Conservation (phyloP, 2,329 filamentous ascomycete species). For the Arthrobotrys entomopaga region DNA sequence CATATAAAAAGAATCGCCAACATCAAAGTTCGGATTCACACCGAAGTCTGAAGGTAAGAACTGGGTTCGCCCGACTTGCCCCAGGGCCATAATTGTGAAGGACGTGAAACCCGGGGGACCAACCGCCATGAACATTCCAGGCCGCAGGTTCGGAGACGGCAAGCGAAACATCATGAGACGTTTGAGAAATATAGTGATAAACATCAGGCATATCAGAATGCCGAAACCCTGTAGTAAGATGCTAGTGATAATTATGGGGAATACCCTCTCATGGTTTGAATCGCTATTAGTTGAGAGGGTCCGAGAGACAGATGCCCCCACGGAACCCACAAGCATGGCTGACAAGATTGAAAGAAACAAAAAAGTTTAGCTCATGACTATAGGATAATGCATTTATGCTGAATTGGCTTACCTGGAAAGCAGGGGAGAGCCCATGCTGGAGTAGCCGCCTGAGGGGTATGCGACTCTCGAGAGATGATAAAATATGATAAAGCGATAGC, state of each 20-base stretch:
- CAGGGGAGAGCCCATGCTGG: slow-evolving; percentile 50
- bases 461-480: slow-evolving; percentile 47
- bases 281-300: slow-evolving; percentile 15
- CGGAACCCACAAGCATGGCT: slow-evolving; percentile 46
- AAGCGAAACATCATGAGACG: slow-evolving; percentile 48
- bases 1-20: slow-evolving; percentile 40
- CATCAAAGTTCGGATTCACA: slow-evolving; percentile 18
- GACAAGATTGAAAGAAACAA: background rate
- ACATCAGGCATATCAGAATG: slow-evolving; percentile 50
- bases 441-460: slow-evolving; percentile 46
- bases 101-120: slow-evolving; percentile 49
- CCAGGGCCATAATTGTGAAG: slow-evolving; percentile 38
- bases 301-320: slow-evolving; percentile 36
- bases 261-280: slow-evolving; percentile 30
- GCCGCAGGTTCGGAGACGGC: slow-evolving; percentile 45
- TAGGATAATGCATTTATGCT: too few relatives aligned
- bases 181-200: slow-evolving; percentile 52
- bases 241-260: slow-evolving; percentile 50
- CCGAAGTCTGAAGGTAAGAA: slow-evolving; percentile 44
- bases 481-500: slow-evolving; percentile 45
- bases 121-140: slow-evolving; percentile 52
- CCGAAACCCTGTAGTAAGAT: slow-evolving; percentile 46
- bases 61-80: slow-evolving; percentile 22
- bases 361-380: background rate
- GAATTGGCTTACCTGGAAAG: slow-evolving; percentile 33